Base-by-base conservation (phyloP, 1,139 yeast species). In the Scheffersomyces illinoinensis region DNA sequence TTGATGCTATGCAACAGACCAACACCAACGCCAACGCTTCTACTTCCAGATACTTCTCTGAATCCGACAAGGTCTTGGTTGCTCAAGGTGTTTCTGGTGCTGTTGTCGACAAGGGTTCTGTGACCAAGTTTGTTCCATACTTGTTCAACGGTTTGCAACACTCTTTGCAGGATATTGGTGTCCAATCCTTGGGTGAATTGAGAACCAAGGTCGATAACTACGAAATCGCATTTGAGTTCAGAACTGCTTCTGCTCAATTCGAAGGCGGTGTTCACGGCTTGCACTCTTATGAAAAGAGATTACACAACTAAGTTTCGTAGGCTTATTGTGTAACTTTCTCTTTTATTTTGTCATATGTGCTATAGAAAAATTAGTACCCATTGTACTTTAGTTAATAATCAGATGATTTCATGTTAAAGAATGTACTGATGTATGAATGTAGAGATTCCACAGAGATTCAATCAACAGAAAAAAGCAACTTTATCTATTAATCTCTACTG, bases 61-160 rank as follows among this genome's bases (percentile, higher is more conserved):
- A 95, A 82, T 81, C 92, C 65, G 99, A 95, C 77, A 84, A 90
- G 72, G 98, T 95, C 65, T 85, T 95, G 67, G 99, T 95, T 68
- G 99, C 99, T 58, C 99, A 95, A 83, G 99, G 99, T 85, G 99
- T 95, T 67, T 85, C 96, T 65, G 99, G 99, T 70, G 85, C 97
- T 57, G 99, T 95, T 69, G 89, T 93, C 68, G 99, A 95, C 82
- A 92, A 93, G 78, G 99, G 99, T 70, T 93, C 98, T 51, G 85
- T 95, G 74, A 86, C 88, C 76, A 95, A 95, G 82, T 95, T 93
- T 74, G 82, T 95, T 66, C 99, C 99, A 65, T 95, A 95, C 84
- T 83, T 95, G 77, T 89, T 83, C 86, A 89, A 91, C 69, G 99
- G 99, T 77, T 85, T 95, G 74, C 98, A 95, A 85, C 99, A 95